Conservation (phyloP, 305 asterid genomes). For the Lippia alba region DNA sequence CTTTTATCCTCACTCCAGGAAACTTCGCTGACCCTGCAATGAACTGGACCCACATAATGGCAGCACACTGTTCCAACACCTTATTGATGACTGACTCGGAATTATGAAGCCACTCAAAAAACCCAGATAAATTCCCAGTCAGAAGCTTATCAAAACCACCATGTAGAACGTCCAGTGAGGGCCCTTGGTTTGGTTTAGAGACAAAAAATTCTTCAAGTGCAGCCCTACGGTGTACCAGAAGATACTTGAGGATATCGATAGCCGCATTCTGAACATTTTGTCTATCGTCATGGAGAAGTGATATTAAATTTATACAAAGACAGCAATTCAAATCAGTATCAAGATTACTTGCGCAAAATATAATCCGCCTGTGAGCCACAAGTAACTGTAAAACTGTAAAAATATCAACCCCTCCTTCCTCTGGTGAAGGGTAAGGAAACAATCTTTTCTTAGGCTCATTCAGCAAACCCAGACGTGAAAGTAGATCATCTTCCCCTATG, state of each 20-base stretch:
- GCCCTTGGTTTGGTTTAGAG: slow-evolving; percentile 90
- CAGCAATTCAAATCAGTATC: slow-evolving; percentile 95
- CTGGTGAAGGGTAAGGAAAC: slow-evolving; percentile 48
- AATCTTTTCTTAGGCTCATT: slow-evolving; percentile 71
- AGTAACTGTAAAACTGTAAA: slow-evolving; percentile 82
- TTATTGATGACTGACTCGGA: slow-evolving; percentile 71
- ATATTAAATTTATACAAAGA: slow-evolving; percentile 84
- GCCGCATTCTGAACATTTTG: slow-evolving; percentile 79
- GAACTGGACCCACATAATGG: slow-evolving; percentile 97
- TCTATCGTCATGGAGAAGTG: slow-evolving; percentile 84
- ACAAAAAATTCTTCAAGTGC: slow-evolving; percentile 94
- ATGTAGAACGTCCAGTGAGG: slow-evolving; percentile 75
- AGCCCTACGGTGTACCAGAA: slow-evolving; percentile 91
- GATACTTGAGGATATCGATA: slow-evolving; percentile 91
- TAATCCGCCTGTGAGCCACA: slow-evolving; percentile 87
- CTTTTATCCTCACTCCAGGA: slow-evolving; percentile 95
- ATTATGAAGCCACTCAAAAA: slow-evolving; percentile 83
- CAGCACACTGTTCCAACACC: slow-evolving; percentile 91
- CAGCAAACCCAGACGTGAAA: slow-evolving; percentile 81
- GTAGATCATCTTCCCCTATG: slow-evolving; percentile 92
- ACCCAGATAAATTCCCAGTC: slow-evolving; percentile 74
- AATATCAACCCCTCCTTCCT: slow-evolving; percentile 79
- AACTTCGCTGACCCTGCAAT: slow-evolving; percentile 91
- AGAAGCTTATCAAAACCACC: slow-evolving; percentile 97
- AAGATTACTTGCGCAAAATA: slow-evolving; percentile 93